Base-by-base conservation (phyloP, 192 early-diverging fungal genomes). In the Glomus cerebriforme region DNA sequence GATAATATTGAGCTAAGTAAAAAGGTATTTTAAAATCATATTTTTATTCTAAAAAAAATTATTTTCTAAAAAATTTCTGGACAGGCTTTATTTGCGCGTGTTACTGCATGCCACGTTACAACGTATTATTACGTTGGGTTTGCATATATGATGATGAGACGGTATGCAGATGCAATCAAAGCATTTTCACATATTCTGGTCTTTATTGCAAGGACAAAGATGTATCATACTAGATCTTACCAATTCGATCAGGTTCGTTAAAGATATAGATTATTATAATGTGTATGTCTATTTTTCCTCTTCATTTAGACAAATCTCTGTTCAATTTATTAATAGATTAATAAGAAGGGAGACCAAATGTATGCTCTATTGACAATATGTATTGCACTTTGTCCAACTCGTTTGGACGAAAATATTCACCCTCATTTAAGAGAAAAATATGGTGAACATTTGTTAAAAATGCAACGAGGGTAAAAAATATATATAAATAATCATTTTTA, bases 111-210 rank as follows among this genome's bases (percentile, higher is more conserved):
- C 88, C 95, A 98, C 81, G 95, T 98, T 39, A 96, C 96, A 24
- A 95, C 95, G 12, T 97, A 94, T 89, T 99, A 99, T 88, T 97
- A 97, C 85, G 94, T 97, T 43, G 97, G 96, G 58, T 97, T 99
- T 82, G 91, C 96, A 39, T 99, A 97, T 88, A 92, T 97, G 94
- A 99, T 99, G 97, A 95, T 97, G 95, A 88, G 96, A 63, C 89
- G 97, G 79, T 99, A 97, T 81, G 91, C 95, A 54, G 97, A 99
- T 81, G 97, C 97, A 67, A 95, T 96, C 86, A 93, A 92, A 81
- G 91, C 94, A 9, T 96, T 97, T 86, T 91, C 92, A 26, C 94
- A 95, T 81, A 93, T 98, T 80, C 88, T 97, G 72, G 89, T 92
- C 24, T 97, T 96, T 83, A 93, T 98, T 64, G 88, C 93, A 73